Evolutionary conservation across 2,329 filamentous ascomycete genomes (phyloP).

Genomic region (Thelonectria olida): DNA sequence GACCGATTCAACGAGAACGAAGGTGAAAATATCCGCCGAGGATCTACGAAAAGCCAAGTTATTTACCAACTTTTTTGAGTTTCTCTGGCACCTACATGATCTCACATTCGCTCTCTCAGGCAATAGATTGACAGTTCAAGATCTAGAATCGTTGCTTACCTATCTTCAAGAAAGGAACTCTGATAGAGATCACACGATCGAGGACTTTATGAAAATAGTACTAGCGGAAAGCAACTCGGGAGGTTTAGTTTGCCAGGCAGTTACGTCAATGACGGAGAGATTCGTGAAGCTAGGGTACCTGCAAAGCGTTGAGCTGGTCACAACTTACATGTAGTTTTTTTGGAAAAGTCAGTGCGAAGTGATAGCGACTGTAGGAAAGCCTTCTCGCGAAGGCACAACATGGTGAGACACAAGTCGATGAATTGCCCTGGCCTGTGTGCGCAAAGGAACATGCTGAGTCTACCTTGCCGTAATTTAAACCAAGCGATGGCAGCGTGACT

Average conservation of each 20-base stretch:
- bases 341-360: no score
- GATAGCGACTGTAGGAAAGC: no score
- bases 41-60: background rate
- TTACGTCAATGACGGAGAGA: conserved; percentile 5
- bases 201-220: rapidly evolving
- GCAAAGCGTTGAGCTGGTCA: conserved; percentile 16
- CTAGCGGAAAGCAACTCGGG: rapidly evolving
- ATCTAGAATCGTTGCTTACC: rapidly evolving
- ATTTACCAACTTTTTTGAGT: background rate
- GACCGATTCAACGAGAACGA: no score
- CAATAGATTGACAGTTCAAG: background rate
- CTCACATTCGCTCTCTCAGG: conserved; percentile 12
- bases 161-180: background rate
- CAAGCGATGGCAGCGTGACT: no score
- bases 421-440: no score
- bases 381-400: no score
- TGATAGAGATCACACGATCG: background rate
- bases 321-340: conserved; percentile 27
- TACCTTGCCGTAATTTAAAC: no score
- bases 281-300: conserved; percentile 27
- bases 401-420: no score
- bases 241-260: background rate
- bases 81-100: background rate
- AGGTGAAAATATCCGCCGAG: no score
- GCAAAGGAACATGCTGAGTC: no score